Evolutionary conservation across 1,284 basidiomycete species (phyloP), one percentile per base, ranked within the genome.

Genomic region (Boletus sp.): DNA sequence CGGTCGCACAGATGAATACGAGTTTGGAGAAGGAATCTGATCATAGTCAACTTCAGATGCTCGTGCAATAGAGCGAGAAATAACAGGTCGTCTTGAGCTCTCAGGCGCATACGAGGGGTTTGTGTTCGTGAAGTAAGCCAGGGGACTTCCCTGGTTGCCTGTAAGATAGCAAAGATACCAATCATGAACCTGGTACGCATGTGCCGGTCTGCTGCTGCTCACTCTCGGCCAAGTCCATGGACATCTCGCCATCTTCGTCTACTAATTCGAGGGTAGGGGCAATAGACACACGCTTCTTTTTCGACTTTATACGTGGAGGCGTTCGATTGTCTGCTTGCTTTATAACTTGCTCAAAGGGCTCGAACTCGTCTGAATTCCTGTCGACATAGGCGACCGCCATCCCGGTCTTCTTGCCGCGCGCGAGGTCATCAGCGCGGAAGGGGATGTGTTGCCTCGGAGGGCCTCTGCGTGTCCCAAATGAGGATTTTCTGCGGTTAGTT

Each of bases 311-410:
- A 44, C 69, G 72, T n/a, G 77, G 78, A 4, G 82, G 82, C 4
- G 81, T 75, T n/a, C 75, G 71, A 45, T 72, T 72, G 66, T 88
- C 83, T 0, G 78, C 84, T 58, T 86, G 82, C 41, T 75, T 72
- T 54, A 94, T 80, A 59, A 92, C 74, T 55, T 82, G 78, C 48
- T 83, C 81, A 58, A 91, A 87, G 10, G 82, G 82, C 66, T 94
- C 91, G 64, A 90, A 91, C 9, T 91, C 94, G 61, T 92, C 88
- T 13, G 84, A 84, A 56, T 82, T 82, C 53, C 80, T 78, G 43
- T 82, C 79, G 42, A 90, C 80, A 62, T 82, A 77, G 23, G 68
- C 74, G 14, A 89, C 79, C 2, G 76, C 71, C 44, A 87, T 73
- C 3, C 87, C 87, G 0, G 86, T 90, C 62, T 81, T 84, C 74